Evolutionary conservation across 2,329 filamentous ascomycete genomes (phyloP), one percentile per base, ranked within the genome.

Genomic region (Ilyonectria sp.): DNA sequence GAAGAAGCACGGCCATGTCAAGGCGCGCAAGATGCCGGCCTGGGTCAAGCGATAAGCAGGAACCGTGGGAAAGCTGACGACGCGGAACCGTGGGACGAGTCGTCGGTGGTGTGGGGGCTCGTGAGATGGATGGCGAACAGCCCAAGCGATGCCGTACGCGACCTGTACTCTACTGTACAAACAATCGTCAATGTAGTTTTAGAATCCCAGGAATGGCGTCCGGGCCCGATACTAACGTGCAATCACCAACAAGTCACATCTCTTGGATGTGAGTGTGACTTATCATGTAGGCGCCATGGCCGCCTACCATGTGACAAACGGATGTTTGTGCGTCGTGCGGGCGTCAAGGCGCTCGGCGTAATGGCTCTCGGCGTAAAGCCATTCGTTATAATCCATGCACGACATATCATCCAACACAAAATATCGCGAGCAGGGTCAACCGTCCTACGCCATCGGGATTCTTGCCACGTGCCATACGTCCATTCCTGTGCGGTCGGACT

Each of bases 1-100:
- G 81, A 99, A 99, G 91, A 98, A 99, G 89, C 90, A 94, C 64
- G 97, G 96, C 75, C 94, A 94, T 78, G 83, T 97, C 84, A 99
- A 99, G 89, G 95, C 96, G 65, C 93, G 96, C 84, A 99, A 99
- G 91, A 97, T 93, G 90, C 95, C 95, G 68, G 89, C 96, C 76
- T 99, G 97, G 96, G 95, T 98, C 87, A 98, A 98, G 90, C 84
- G 88, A 84, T 90, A 86, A 79, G 63, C 56, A 50, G 60, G 56
- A 59, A 49, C 57, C 56, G 35, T 63, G 58, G 47, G 55, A 37
- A 60, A 49, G 57, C 55, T 67, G 52, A 46, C 55, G 63, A 67
- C 69, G 49, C 67, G 49, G 59, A 46, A 60, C 57, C 68, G 64
- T 65, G 60, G 59, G 55, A 68, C 58, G 68, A 70, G 67, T 61